Evolutionary conservation across 495 filamentous ascomycete genomes (phyloP).

Genomic region (Aspergillus haitiensis): DNA sequence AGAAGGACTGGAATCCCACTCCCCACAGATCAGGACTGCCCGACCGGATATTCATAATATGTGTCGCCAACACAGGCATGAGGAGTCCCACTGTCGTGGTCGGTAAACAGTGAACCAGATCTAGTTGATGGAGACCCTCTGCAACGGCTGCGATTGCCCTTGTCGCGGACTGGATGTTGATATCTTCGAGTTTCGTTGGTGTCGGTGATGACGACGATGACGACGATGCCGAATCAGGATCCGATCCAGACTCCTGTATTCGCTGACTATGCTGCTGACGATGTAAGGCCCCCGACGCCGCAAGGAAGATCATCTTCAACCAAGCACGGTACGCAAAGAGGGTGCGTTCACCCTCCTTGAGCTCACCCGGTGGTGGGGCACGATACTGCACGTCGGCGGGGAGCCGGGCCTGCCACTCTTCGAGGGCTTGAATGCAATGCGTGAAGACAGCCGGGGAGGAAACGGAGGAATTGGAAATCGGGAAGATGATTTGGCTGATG

Average conservation of each 20-base stretch:
- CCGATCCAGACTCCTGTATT: neutral
- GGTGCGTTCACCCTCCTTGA: conserved; percentile 1
- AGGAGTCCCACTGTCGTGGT: conserved; percentile 15
- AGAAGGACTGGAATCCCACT: conserved; percentile 8
- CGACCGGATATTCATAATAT: conserved; percentile 12
- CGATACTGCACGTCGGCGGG: neutral
- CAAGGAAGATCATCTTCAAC: conserved; percentile 17
- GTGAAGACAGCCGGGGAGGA: neutral
- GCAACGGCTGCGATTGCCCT: conserved; percentile 13
- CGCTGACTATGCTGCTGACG: conserved; percentile 1
- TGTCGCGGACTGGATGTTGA: conserved; percentile 7
- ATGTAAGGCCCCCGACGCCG: conserved; percentile 9
- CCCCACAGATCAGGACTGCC: conserved; percentile 9
- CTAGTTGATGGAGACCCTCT: conserved; percentile 8
- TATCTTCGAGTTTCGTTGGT: neutral
- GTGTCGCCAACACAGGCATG: conserved; percentile 8
- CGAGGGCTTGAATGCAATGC: neutral
- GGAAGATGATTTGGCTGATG: conserved; percentile 6
- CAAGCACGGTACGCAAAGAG: conserved; percentile 19
- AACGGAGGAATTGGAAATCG: neutral
- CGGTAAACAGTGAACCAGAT: conserved; percentile 12
- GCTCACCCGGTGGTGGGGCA: neutral
- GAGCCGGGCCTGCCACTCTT: neutral
- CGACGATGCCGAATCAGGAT: neutral
- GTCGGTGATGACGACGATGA: neutral